phyloP scores from a whole-genome alignment of 2,329 filamentous ascomycete genomes.

The Fusarium pseudocircinatum region DNA sequence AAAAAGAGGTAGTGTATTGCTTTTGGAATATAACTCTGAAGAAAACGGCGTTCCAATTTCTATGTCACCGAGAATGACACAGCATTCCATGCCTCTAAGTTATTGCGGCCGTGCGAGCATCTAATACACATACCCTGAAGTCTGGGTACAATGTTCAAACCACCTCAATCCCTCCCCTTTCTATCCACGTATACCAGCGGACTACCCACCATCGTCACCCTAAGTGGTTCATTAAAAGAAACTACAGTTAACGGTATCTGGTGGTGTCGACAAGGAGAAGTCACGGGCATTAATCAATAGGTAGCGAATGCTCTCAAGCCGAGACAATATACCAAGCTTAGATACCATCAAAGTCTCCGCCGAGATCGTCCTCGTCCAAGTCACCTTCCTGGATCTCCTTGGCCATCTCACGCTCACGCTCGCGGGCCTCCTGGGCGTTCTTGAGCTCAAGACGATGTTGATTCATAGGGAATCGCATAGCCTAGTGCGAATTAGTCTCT shows the following conservation, averaged over 20 bases:
- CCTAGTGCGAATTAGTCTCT: conserved; percentile 59
- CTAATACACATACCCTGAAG: conserved; percentile 42
- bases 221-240: conserved; percentile 33
- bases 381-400: conserved; percentile 99
- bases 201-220: conserved; percentile 25
- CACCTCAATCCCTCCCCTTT: conserved; percentile 8
- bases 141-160: conserved; percentile 20
- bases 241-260: conserved; percentile 26
- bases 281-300: conserved; percentile 13
- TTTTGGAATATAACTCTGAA: background rate
- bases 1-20: background rate
- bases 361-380: conserved; percentile 94
- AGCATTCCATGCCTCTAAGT: conserved; percentile 20
- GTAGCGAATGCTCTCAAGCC: conserved; percentile 8
- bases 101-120: conserved; percentile 26
- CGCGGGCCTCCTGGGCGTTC: conserved; percentile 97
- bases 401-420: conserved; percentile 94
- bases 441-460: conserved; percentile 97
- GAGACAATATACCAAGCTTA: conserved; percentile 57
- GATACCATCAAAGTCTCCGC: conserved; percentile 95
- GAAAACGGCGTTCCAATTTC: background rate
- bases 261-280: conserved; percentile 8
- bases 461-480: conserved; percentile 99
- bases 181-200: conserved; percentile 27
- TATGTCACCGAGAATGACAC: background rate